phyloP scores from a whole-genome alignment of 2,329 filamentous ascomycete species.

The Amauroascus niger region DNA sequence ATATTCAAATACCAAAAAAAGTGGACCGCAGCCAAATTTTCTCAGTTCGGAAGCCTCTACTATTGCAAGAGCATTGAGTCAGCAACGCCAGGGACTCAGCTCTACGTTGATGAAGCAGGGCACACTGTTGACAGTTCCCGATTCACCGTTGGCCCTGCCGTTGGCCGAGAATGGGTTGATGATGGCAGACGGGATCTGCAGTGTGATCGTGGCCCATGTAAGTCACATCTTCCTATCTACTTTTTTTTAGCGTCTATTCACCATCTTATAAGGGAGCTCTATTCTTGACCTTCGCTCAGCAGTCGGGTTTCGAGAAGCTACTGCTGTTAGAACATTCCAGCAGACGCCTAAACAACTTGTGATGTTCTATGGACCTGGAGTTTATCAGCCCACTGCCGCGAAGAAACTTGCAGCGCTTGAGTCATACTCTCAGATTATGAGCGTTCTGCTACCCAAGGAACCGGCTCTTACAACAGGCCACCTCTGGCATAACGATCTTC shows the following conservation, averaged over 20 bases:
- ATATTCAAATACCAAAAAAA: constrained; percentile 23
- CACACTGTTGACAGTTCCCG: constrained; percentile 9
- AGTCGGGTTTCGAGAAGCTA: constrained; percentile 27
- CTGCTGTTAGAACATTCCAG: constrained; percentile 17
- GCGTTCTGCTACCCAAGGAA: constrained; percentile 10
- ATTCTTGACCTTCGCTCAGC: constrained; percentile 26
- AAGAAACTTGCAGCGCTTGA: constrained; percentile 18
- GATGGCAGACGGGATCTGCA: constrained; percentile 9
- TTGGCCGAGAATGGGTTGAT: constrained; percentile 24
- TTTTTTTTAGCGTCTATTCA: background rate
- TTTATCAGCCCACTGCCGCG: constrained; percentile 23
- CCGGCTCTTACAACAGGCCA: constrained; percentile 18
- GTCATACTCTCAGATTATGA: constrained; percentile 1
- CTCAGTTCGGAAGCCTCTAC: constrained; percentile 10
- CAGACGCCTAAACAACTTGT: constrained; percentile 22
- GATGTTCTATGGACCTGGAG: constrained; percentile 28
- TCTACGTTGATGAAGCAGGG: background rate
- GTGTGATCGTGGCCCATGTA: constrained; percentile 15
- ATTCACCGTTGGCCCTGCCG: constrained; percentile 24
- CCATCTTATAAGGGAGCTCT: constrained; percentile 23
- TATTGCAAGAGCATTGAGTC: constrained; percentile 5
- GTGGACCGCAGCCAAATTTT: constrained; percentile 17
- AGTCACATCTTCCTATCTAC: background rate
- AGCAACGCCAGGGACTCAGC: background rate
- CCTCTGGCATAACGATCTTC: constrained; percentile 37